Percentiles rank a stretch among this genome's conserved stretches.
These are phyloP conservation scores for Fusarium verticillioides DNA, from an alignment of 2,329 filamentous ascomycete genomes.

Conservation along the genomic window DNA sequence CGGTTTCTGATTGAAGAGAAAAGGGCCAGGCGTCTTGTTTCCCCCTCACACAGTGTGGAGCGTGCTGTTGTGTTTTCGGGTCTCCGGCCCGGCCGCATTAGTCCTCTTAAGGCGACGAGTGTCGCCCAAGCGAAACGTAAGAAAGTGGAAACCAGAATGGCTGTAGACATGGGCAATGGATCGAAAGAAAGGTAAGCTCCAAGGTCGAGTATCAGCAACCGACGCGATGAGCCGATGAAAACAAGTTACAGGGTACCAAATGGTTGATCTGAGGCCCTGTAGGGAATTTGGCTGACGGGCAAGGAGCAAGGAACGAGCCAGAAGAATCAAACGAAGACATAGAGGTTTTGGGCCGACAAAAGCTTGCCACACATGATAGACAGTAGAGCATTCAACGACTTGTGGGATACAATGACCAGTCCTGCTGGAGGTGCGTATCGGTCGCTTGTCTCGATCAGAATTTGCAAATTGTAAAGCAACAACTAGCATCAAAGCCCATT, in stretches of 20 bases:
- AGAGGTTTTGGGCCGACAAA: not conserved
- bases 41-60: constrained; percentile 32
- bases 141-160: constrained; percentile 31
- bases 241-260: not conserved
- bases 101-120: constrained; percentile 35
- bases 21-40: not conserved
- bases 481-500: not conserved
- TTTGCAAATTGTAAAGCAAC: not conserved
- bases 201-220: not conserved
- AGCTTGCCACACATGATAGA: not conserved
- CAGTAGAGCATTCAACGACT: not conserved
- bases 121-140: constrained; percentile 35
- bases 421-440: not conserved
- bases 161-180: constrained; percentile 23
- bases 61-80: constrained; percentile 19
- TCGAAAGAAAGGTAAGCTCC: not conserved
- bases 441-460: not conserved
- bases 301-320: not conserved
- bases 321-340: constrained; percentile 37
- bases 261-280: not conserved
- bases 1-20: not conserved
- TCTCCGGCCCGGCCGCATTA: constrained; percentile 37
- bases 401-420: not conserved
- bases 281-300: constrained; percentile 11
- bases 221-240: not conserved